Evolutionary conservation across 176 grass and related monocot genomes (phyloP).

Genomic region (Rhynchospora tenuis): DNA sequence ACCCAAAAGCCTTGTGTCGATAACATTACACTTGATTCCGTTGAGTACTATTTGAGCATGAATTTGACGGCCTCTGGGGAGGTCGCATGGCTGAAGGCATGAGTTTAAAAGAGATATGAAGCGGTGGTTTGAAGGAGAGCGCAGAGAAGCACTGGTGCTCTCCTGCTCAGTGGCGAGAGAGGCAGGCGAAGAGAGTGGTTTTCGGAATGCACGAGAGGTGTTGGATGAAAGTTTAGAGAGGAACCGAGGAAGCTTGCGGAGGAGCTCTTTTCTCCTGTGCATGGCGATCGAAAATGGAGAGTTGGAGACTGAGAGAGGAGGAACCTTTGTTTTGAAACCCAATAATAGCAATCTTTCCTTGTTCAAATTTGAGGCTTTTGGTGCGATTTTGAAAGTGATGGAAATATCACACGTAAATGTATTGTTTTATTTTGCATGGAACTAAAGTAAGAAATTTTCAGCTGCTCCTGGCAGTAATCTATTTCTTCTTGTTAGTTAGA

Average conservation of each 20-base stretch:
- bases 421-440: too few species aligned
- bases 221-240: not conserved
- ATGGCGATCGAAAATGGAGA: not conserved
- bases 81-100: constrained; percentile 37
- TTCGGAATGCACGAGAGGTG: not conserved
- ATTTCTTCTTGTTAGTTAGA: too few species aligned
- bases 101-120: constrained; percentile 45
- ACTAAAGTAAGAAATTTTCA: too few species aligned
- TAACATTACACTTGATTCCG: constrained; percentile 13
- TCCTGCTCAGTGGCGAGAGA: not conserved
- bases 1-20: constrained; percentile 47
- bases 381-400: too few species aligned
- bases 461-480: too few species aligned
- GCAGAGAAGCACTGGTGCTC: not conserved
- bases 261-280: not conserved
- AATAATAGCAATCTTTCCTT: too few species aligned
- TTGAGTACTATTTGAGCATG: constrained; percentile 54
- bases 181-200: not conserved
- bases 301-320: not conserved
- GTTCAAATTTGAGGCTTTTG: too few species aligned
- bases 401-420: too few species aligned
- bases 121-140: not conserved
- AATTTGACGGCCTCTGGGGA: constrained; percentile 46
- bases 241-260: not conserved
- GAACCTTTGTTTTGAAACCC: too few species aligned